Evolutionary conservation across 2,329 filamentous ascomycete species (phyloP), one percentile per base, ranked within the genome.

Genomic region (Verticillium alfalfae): DNA sequence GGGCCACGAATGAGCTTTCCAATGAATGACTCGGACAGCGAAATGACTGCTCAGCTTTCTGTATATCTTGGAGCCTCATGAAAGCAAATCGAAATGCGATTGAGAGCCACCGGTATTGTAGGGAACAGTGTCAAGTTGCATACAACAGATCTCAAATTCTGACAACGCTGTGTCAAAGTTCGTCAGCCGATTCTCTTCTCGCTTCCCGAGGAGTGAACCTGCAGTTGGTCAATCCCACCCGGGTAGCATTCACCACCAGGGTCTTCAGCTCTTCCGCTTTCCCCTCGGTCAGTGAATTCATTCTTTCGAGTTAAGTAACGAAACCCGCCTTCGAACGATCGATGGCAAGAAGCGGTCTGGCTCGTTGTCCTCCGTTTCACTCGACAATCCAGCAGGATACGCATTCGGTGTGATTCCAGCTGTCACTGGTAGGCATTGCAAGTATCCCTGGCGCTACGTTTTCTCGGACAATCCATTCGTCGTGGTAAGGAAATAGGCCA

Each of bases 341-440:
- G 16, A 59, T 52, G 16, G 57, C 57, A 18, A 59, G 41, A 18
- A 54, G 38, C 3, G 34, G 18, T 5, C n/a, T 45, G 3, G 38
- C 31, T 10, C 6, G 38, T 3, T 6, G 10, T 8, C 36, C 22
- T 22, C n/a, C 57, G 49, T 34, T 26, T 39, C 57, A 59, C 12
- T 34, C 49, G 7, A 52, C 22, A 39, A 59, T 59, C 57, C 57
- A 52, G 15, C 39, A 52, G 13, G 57, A 34, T 15, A 59, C 52
- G 13, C 57, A 59, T 15, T 59, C 38, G 22, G 57, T 26, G 9
- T 59, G 57, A 22, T 59, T 39, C 57, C 57, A 59, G 39, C 57
- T 39, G 3, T n/a, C 52, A 15, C 52, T 52, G 38, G 5, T 52
- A 26, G 57, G 57, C 1, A 59, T 49, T 12, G 57, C 57, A 18